These are phyloP conservation scores for Marasmius oreades DNA, from an alignment of 1,284 basidiomycete species.

Conservation along the genomic window DNA sequence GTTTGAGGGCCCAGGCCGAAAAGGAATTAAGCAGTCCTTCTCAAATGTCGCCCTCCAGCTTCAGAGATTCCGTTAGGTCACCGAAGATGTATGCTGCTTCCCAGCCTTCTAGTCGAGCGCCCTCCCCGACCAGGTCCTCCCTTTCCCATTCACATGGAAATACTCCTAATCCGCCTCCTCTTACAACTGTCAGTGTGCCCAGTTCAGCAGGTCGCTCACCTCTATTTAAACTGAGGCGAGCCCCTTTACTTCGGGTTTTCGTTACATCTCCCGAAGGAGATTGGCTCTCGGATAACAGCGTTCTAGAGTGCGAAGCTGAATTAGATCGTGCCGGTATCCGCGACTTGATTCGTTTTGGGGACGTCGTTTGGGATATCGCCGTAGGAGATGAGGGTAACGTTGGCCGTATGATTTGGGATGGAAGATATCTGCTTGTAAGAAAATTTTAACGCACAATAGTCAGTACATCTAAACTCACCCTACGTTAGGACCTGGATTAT, in stretches of 20 bases:
- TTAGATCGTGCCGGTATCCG: slow-evolving; percentile 60
- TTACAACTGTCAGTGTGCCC: slow-evolving; percentile 5
- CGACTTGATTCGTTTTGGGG: slow-evolving; percentile 61
- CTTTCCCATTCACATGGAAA: slow-evolving; percentile 38
- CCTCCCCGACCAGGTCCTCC: slow-evolving; percentile 55
- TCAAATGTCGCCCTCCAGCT: slow-evolving; percentile 16
- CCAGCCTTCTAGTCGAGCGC: slow-evolving; percentile 54
- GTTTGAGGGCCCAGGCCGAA: slow-evolving; percentile 73
- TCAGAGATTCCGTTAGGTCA: slow-evolving; percentile 13
- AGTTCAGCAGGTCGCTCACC: slow-evolving; percentile 54
- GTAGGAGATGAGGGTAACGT: slow-evolving; percentile 80
- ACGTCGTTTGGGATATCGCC: slow-evolving; percentile 80
- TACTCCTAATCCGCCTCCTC: slow-evolving; percentile 17
- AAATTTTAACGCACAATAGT: slow-evolving; percentile 6
- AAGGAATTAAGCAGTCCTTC: slow-evolving; percentile 29
- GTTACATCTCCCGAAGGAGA: slow-evolving; percentile 78
- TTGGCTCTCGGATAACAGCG: slow-evolving; percentile 76
- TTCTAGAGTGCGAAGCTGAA: slow-evolving; percentile 77
- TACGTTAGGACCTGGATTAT: slow-evolving; percentile 74
- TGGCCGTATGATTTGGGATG: slow-evolving; percentile 78
- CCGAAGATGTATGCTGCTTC: slow-evolving; percentile 14
- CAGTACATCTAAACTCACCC: not conserved
- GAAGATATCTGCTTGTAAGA: slow-evolving; percentile 74
- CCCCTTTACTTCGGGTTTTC: slow-evolving; percentile 72
- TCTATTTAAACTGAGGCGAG: slow-evolving; percentile 61